phyloP scores from a whole-genome alignment of 169 alveolate genomes.

The Besnoitia besnoiti region DNA sequence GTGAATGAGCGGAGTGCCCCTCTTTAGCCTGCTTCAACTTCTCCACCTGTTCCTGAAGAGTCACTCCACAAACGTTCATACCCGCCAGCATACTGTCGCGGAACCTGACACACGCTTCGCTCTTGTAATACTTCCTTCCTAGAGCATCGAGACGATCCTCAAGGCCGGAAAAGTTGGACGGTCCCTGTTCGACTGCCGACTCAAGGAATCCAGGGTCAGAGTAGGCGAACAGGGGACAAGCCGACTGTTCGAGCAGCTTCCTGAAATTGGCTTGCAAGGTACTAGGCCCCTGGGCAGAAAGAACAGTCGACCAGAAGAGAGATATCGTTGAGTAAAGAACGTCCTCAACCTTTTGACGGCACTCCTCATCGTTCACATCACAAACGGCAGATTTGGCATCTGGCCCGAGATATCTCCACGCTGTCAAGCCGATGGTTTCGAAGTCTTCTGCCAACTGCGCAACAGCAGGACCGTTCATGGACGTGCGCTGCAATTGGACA shows the following conservation, averaged over 20 bases:
- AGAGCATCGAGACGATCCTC: not conserved
- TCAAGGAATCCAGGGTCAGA: not conserved
- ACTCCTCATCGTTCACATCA: not conserved
- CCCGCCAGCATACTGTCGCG: not conserved
- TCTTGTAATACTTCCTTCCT: not conserved
- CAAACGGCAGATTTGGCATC: not conserved
- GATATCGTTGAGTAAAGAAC: not conserved
- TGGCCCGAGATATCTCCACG: not conserved
- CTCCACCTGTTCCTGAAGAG: not conserved
- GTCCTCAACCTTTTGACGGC: not conserved
- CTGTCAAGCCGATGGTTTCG: not conserved
- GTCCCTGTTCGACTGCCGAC: not conserved
- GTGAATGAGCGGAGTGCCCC: not conserved
- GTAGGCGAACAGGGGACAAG: not conserved
- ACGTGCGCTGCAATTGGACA: not conserved
- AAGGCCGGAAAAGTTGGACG: not conserved
- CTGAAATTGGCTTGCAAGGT: not conserved
- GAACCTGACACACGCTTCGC: not conserved
- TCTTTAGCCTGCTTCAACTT: not conserved
- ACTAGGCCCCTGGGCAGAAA: not conserved
- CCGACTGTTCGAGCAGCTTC: not conserved
- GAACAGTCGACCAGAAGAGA: not conserved
- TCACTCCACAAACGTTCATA: not conserved
- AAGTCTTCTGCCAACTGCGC: not conserved
- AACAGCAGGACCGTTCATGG: not conserved